Percentiles rank a stretch among this genome's conserved stretches.
Evolutionary conservation across 108 stramenopile species (phyloP).

Genomic region (Pseudonitzschia delicatissima): DNA sequence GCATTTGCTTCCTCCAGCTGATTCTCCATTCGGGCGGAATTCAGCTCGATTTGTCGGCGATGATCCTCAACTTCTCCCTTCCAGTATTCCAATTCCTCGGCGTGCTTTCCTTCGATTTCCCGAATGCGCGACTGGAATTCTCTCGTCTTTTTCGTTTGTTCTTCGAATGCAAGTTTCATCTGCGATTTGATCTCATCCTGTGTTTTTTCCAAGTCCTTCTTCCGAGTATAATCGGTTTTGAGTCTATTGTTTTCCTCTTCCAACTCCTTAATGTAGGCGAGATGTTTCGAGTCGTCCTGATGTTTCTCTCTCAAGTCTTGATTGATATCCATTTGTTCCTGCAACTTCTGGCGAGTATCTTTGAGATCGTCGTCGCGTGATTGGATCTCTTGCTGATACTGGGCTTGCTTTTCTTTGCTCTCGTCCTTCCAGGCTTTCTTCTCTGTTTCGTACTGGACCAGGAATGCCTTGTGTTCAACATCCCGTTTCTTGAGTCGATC

Average conservation of each 20-base stretch:
- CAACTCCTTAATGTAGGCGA: no score
- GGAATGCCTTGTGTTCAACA: neutral
- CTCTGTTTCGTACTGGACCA: neutral
- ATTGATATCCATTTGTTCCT: neutral
- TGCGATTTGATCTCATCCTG: neutral
- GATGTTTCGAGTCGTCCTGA: neutral
- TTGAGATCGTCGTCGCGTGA: neutral
- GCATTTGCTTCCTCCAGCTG: neutral
- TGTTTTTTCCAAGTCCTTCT: neutral
- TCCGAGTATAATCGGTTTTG: neutral
- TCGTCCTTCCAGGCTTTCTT: constrained; percentile 2
- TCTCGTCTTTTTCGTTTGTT: neutral
- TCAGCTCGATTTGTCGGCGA: neutral
- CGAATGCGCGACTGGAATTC: neutral
- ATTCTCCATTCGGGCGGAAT: neutral
- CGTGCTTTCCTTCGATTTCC: constrained; percentile 7
- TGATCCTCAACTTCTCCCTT: constrained; percentile 3
- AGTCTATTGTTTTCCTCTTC: no score
- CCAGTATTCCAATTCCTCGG: neutral
- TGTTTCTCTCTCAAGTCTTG: neutral
- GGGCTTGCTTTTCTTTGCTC: neutral
- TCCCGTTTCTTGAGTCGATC: constrained; percentile 1
- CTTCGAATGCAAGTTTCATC: neutral
- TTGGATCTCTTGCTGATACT: neutral
- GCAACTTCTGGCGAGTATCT: neutral